Base-by-base conservation (phyloP, 257 asterid genomes). In the Penstemon newberryi region DNA sequence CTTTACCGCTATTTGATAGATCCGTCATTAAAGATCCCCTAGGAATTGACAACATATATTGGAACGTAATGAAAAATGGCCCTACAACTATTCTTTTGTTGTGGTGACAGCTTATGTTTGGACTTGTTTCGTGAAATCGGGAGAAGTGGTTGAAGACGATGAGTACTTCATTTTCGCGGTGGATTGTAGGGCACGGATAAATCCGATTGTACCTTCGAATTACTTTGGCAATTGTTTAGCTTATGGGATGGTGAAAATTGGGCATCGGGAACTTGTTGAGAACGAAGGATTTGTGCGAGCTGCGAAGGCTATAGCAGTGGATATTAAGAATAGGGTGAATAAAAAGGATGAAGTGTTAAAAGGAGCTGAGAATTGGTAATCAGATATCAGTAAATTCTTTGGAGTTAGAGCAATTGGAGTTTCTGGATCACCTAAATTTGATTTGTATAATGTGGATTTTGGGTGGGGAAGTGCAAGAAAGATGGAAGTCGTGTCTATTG, bases 141-240 rank as follows among this genome's bases (percentile, higher is more conserved):
- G 72, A 5, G 66, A 47, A 8, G 70, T 60, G 51, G 51, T 65
- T 1, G 75, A 66, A 5, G 46, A 19, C 0, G 67, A 65, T 0
- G 74, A 72, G 40, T 60, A 3, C 5, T 66, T 77, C 18, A 19
- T 64, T 25, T 72, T 78, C 49, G 58, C 71, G 8, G 79, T 46
- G 15, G 83, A 84, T 2, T 71, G 38, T 0, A 62, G 89, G 53
- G 75, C 53, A 7, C 78, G 84, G 19, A 33, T 75, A 5, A 18
- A 65, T 15, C 92, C 86, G 3, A 83, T 87, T 0, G 72, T 79
- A 50, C 89, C 92, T 19, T 37, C 50, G 1, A 77, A 68, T 50
- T 81, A 83, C 76, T 83, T 86, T 13, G 89, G 92, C 19, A 86
- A 86, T 53, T 79, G 89, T 68, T 19, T 83, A 8, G 70, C 73